These are phyloP conservation scores for Candida xiaguanensis DNA, from an alignment of 805 yeast genomes.

Conservation along the genomic window DNA sequence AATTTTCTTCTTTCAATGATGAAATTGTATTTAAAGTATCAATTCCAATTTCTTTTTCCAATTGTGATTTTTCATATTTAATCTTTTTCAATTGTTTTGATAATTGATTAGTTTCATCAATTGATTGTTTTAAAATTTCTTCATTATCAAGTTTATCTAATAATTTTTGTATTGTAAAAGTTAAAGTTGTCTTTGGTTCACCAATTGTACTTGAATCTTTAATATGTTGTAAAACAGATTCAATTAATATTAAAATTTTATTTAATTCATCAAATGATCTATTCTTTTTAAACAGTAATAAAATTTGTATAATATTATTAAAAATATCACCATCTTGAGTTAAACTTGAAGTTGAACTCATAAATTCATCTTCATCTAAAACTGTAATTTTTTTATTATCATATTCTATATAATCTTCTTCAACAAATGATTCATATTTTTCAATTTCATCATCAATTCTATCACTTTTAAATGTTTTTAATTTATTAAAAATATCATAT, in stretches of 20 bases:
- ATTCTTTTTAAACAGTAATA: constrained; percentile 18
- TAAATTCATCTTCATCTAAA: neutral
- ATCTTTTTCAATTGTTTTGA: constrained; percentile 18
- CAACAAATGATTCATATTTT: constrained; percentile 35
- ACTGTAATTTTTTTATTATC: constrained; percentile 5
- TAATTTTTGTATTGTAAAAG: constrained; percentile 29
- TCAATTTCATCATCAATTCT: constrained; percentile 35
- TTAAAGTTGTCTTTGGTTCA: constrained; percentile 25
- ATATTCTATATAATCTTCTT: constrained; percentile 33
- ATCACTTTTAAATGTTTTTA: constrained; percentile 25
- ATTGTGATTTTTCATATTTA: constrained; percentile 18
- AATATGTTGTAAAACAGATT: constrained; percentile 28
- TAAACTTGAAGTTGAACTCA: neutral
- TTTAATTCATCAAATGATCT: constrained; percentile 20
- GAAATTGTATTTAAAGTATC: constrained; percentile 19
- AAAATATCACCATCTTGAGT: constrained; percentile 8
- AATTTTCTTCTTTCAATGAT: constrained; percentile 20
- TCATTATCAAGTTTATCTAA: constrained; percentile 33
- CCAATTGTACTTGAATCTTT: constrained; percentile 20
- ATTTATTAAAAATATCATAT: constrained; percentile 31
- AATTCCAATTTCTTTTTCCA: constrained; percentile 19
- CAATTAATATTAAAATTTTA: constrained; percentile 24
- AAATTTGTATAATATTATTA: constrained; percentile 24
- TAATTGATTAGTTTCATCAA: constrained; percentile 27
- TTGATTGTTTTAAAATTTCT: constrained; percentile 32